These are phyloP conservation scores for Rhodosporidiobolus sp. DNA, from an alignment of 768 basidiomycete species.

Conservation along the genomic window DNA sequence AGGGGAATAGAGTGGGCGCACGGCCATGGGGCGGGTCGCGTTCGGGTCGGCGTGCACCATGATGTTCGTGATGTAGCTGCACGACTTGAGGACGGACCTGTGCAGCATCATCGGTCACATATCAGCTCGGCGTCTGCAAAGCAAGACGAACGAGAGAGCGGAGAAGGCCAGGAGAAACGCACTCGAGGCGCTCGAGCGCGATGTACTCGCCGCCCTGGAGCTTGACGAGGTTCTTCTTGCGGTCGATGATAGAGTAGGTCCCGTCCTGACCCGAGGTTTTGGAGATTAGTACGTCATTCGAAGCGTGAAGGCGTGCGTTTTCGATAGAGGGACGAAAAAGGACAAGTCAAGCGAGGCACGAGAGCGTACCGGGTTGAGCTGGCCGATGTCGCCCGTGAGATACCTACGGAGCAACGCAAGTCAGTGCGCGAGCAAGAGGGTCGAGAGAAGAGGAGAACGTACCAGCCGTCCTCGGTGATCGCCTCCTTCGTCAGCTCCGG, in stretches of 20 bases:
- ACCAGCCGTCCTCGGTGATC: slow-evolving; percentile 86
- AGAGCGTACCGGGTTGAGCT: slow-evolving; percentile 65
- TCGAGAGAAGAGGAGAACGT: slow-evolving; percentile 46
- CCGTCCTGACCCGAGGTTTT: no score
- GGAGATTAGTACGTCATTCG: slow-evolving; percentile 37
- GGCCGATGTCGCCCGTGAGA: slow-evolving; percentile 81
- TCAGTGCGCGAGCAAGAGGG: no score
- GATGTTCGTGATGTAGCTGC: slow-evolving; percentile 71
- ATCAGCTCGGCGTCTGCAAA: no score
- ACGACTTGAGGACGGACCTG: slow-evolving; percentile 72
- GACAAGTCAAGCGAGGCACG: background rate
- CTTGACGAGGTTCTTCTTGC: slow-evolving; percentile 81
- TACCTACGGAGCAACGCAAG: background rate
- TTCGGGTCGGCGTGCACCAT: slow-evolving; percentile 74
- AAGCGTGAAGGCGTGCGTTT: no score
- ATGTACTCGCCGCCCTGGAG: slow-evolving; percentile 83
- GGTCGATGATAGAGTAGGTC: slow-evolving; percentile 80
- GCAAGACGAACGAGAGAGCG: background rate
- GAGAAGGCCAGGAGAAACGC: background rate
- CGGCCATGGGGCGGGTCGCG: slow-evolving; percentile 75
- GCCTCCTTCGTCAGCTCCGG: slow-evolving; percentile 82
- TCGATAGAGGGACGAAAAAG: background rate
- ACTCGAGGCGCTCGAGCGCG: slow-evolving; percentile 80
- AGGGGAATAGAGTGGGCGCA: slow-evolving; percentile 3
- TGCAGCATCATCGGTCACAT: background rate